Evolutionary conservation across 2,329 filamentous ascomycete species (phyloP).

Genomic region (Botrytis galanthina): DNA sequence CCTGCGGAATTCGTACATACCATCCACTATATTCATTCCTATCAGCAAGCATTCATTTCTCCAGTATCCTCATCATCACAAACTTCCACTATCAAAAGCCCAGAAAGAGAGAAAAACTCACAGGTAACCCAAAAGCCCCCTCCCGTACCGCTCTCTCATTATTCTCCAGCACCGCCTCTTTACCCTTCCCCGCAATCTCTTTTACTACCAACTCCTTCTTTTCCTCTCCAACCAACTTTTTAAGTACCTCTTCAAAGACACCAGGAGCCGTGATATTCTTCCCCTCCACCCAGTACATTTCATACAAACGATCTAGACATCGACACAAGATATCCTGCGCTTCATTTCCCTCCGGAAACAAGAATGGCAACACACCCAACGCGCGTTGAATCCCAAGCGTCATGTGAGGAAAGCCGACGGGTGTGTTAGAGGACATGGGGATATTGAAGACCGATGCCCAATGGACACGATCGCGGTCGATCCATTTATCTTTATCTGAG

Average conservation of each 20-base stretch:
- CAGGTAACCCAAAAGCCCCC: not conserved
- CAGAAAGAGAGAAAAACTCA: not conserved
- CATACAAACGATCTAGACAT: not conserved
- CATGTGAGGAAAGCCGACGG: not conserved
- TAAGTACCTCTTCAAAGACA: not conserved
- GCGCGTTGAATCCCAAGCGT: not conserved
- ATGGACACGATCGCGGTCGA: constrained; percentile 51
- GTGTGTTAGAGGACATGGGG: not conserved
- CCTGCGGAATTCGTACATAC: not conserved
- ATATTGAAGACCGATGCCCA: constrained; percentile 43
- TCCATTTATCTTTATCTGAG: constrained; percentile 59
- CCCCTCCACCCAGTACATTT: not conserved
- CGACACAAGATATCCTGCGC: not conserved
- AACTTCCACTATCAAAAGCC: too few species aligned
- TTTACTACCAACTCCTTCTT: not conserved
- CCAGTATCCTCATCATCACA: not conserved
- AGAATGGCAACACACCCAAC: not conserved
- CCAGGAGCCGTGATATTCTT: not conserved
- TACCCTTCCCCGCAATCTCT: not conserved
- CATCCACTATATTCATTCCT: not conserved
- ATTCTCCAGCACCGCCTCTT: not conserved
- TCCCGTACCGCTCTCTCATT: not conserved
- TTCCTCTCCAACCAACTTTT: not conserved
- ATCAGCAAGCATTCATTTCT: not conserved
- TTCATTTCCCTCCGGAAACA: not conserved